Evolutionary conservation across 257 asterid genomes (phyloP).

Genomic region (Salvia hispanica): DNA sequence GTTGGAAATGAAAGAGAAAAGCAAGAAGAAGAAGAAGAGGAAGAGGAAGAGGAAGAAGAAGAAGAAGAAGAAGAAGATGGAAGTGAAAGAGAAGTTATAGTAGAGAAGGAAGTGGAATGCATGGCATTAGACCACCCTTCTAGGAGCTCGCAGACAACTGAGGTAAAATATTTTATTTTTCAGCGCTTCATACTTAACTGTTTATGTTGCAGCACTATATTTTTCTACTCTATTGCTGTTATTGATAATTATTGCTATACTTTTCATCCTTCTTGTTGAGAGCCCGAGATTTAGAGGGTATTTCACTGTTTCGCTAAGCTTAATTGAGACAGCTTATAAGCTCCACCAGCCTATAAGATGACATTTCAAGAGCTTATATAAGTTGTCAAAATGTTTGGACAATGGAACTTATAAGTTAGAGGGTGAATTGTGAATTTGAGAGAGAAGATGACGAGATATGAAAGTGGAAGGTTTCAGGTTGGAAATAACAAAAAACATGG

Average conservation of each 20-base stretch:
- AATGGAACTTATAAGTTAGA: too few species aligned
- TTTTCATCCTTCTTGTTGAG: neutral
- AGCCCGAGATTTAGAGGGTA: neutral
- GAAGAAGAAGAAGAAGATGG: conserved; percentile 28
- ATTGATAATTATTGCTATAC: conserved; percentile 5
- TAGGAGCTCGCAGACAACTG: conserved; percentile 38
- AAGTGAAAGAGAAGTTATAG: conserved; percentile 30
- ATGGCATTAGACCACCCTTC: conserved; percentile 28
- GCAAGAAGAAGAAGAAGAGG: conserved; percentile 47
- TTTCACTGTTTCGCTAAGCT: too few species aligned
- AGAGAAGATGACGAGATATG: too few species aligned
- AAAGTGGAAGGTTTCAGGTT: too few species aligned
- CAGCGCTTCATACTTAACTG: conserved; percentile 9
- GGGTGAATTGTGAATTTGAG: too few species aligned
- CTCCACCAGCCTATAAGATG: too few species aligned
- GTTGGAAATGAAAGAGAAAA: conserved; percentile 59
- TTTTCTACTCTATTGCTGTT: conserved; percentile 4
- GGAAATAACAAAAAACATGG: too few species aligned
- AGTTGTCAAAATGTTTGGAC: too few species aligned
- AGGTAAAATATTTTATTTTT: conserved; percentile 43
- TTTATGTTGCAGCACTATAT: neutral
- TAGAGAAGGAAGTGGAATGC: conserved; percentile 33
- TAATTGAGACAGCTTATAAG: too few species aligned
- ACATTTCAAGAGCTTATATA: too few species aligned
- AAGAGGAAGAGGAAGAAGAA: conserved; percentile 38